These are phyloP conservation scores for Cordia subcordata DNA, from an alignment of 257 asterid genomes.

Conservation along the genomic window DNA sequence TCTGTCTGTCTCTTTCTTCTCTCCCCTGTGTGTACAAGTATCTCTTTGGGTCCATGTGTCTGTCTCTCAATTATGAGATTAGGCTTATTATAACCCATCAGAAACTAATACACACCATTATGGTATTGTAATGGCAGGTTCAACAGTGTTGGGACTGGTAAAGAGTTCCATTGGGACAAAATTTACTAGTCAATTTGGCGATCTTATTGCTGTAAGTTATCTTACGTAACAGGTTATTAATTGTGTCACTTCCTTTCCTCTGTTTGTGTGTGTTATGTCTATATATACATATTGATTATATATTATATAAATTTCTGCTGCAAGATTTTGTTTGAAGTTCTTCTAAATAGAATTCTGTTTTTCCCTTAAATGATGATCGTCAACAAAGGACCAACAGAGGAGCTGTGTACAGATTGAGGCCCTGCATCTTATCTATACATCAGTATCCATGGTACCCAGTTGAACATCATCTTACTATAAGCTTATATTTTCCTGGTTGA, in stretches of 20 bases:
- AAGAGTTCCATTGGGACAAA: slow-evolving; percentile 97
- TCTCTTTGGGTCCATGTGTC: no score
- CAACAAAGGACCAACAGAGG: neutral
- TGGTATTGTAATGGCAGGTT: slow-evolving; percentile 43
- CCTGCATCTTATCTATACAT: neutral
- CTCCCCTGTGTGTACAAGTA: no score
- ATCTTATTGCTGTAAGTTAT: slow-evolving; percentile 81
- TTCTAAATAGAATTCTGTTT: no score
- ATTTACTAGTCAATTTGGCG: slow-evolving; percentile 92
- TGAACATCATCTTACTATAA: neutral
- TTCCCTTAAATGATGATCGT: no score
- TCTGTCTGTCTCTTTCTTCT: no score
- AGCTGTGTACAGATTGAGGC: neutral
- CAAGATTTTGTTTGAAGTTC: no score
- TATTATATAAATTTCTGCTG: neutral
- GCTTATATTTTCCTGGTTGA: slow-evolving; percentile 1
- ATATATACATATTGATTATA: neutral
- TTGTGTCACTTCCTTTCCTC: neutral
- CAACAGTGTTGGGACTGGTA: slow-evolving; percentile 75
- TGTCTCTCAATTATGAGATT: no score
- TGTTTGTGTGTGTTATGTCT: neutral
- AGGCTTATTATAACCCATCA: no score
- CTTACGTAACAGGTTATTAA: slow-evolving; percentile 7
- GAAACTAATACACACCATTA: no score
- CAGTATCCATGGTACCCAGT: neutral